Conservation (phyloP, 2,329 filamentous ascomycete genomes). For the Trichophyton mentagrophytes region DNA sequence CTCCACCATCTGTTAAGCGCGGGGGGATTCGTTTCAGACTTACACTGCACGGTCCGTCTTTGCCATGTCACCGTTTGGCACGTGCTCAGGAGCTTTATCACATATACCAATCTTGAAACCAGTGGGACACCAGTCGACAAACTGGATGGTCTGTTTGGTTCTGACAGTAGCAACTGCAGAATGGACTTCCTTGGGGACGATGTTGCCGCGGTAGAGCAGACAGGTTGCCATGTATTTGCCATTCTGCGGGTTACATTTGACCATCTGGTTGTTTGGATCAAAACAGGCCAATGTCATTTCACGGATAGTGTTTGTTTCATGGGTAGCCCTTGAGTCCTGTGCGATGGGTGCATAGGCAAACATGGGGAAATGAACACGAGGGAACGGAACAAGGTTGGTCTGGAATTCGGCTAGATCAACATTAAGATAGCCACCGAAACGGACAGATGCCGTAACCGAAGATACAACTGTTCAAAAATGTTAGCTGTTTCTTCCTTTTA, state of each 20-base stretch:
- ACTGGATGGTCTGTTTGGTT: constrained; percentile 51
- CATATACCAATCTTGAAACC: constrained; percentile 59
- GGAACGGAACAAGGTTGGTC: constrained; percentile 56
- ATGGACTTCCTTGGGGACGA: constrained; percentile 49
- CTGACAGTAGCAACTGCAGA: constrained; percentile 50
- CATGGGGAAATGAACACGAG: constrained; percentile 54
- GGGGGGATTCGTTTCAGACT: neutral
- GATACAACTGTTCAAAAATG: constrained; percentile 44
- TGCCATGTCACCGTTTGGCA: constrained; percentile 43
- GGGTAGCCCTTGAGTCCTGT: constrained; percentile 57
- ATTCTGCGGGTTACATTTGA: constrained; percentile 52
- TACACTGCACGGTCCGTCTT: constrained; percentile 41
- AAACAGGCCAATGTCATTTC: constrained; percentile 55
- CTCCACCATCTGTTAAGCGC: neutral
- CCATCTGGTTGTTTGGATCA: constrained; percentile 58
- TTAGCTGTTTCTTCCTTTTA: constrained; percentile 23
- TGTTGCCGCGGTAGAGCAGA: constrained; percentile 54
- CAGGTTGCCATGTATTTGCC: constrained; percentile 59
- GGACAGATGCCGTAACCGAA: constrained; percentile 52
- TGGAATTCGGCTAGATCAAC: constrained; percentile 59
- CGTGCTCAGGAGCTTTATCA: constrained; percentile 46
- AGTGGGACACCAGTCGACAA: constrained; percentile 57
- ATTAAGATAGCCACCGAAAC: constrained; percentile 54
- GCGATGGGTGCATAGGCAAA: constrained; percentile 54
- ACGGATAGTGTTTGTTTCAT: constrained; percentile 90